Evolutionary conservation across 176 grass and related monocot species (phyloP).

Genomic region (Carex myosuroides): DNA sequence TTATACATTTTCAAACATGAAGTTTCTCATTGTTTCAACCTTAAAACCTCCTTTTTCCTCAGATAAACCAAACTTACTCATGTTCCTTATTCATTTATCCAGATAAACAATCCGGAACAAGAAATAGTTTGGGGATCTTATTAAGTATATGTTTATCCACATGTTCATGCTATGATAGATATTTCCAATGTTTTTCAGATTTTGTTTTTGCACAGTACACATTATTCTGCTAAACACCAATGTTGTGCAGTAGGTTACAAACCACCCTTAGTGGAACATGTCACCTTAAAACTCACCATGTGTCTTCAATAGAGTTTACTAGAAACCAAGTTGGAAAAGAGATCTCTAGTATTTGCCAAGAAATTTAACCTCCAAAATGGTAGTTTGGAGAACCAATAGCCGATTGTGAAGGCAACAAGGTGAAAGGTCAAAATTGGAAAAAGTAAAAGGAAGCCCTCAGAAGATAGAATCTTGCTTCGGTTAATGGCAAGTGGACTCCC

Average conservation of each 20-base stretch:
- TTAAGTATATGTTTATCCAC: background rate
- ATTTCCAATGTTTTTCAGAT: background rate
- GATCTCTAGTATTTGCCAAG: background rate
- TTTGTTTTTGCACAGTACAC: background rate
- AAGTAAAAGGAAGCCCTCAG: conserved; percentile 58
- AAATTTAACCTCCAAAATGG: conserved; percentile 54
- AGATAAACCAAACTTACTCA: background rate
- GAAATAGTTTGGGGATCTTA: background rate
- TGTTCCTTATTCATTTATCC: background rate
- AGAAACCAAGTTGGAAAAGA: background rate
- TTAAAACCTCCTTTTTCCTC: background rate
- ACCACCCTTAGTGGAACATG: background rate
- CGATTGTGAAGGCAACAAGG: conserved; percentile 46
- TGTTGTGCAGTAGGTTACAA: background rate
- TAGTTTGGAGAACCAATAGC: conserved; percentile 87
- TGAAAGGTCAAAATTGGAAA: conserved; percentile 83
- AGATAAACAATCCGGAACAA: background rate
- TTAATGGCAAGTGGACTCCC: conserved; percentile 95
- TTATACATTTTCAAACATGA: background rate
- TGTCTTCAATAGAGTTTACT: background rate
- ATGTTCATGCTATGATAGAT: background rate
- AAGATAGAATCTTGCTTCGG: conserved; percentile 64
- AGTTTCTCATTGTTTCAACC: background rate
- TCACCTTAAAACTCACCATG: background rate
- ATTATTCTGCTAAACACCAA: background rate